Evolutionary conservation across 202 grass and related monocot species (phyloP), one percentile per base, ranked within the genome.

Genomic region (Elaeis oleifera): DNA sequence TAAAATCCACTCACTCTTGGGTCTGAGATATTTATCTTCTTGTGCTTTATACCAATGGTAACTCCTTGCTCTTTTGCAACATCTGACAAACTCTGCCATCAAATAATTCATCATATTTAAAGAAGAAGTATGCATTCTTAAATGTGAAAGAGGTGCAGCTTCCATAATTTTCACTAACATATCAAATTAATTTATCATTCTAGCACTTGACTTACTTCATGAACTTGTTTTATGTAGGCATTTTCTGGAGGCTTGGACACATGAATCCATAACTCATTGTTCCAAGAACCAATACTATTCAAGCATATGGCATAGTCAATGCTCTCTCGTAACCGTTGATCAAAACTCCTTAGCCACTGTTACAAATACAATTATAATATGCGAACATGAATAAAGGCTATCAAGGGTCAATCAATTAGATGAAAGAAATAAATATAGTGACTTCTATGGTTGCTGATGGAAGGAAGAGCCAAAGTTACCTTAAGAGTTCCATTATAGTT

Each of bases 11-110:
- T 74, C 80, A 99, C 94, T 71, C 94, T 79, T 72, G 88, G 73
- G 61, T 99, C 85, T 15, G 94, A 99, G 51, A 99, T 86, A 68
- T 99, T 99, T 63, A 99, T 99, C 78, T 99, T 99, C 82, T 99
- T 99, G 69, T 99, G 94, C 80, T 92, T 99, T 69, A 99, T 72
- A 66, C 80, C 79, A 62, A 99, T 61, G 70, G 85, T 84, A 85
- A 99, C 65, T 20, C 80, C 85, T 72, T 92, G 79, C 69, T 89
- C 80, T 68, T 84, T 89, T 53, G 88, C 90, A 69, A 94, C 78
- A 48, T 94, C 85, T 0, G 77, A 84, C 67, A 99, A 84, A 60
- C 73, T 82, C 94, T 99, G 77, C 60, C 80, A 86, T 58, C 60
- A 78, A 59, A n/a, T 20, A 89, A 54, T 59, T 68, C 58, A 50